Conservation (phyloP, 2,329 filamentous ascomycete genomes). For the Orbilia blumenaviensis region DNA sequence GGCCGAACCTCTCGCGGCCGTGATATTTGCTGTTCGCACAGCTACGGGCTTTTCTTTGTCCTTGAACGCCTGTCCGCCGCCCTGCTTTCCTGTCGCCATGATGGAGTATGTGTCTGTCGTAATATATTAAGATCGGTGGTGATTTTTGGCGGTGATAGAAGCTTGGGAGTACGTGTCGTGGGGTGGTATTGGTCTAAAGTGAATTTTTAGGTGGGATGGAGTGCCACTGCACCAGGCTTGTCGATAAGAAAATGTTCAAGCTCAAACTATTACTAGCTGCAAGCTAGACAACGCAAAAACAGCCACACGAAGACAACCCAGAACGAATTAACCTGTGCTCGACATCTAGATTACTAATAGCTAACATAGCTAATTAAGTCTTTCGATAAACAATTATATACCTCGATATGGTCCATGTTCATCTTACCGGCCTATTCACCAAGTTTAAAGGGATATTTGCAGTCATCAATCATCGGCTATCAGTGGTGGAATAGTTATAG, state of each 20-base stretch:
- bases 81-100: slow-evolving; percentile 48
- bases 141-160: slow-evolving; percentile 4
- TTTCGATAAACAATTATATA: no score
- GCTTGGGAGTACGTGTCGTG: slow-evolving; percentile 38
- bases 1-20: slow-evolving; percentile 85
- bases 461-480: no score
- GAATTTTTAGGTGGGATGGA: slow-evolving; percentile 51
- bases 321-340: no score
- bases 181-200: slow-evolving; percentile 24
- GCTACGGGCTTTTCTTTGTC: slow-evolving; percentile 97
- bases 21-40: slow-evolving; percentile 94
- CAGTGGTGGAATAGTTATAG: no score
- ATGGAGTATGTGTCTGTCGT: slow-evolving; percentile 6
- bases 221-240: slow-evolving; percentile 15
- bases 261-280: slow-evolving; percentile 15
- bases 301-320: no score
- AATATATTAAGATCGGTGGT: slow-evolving; percentile 11
- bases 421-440: no score
- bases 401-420: no score
- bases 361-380: no score
- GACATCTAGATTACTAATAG: no score
- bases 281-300: slow-evolving; percentile 30
- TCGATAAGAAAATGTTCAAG: slow-evolving; percentile 53
- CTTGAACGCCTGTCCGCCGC: slow-evolving; percentile 50
- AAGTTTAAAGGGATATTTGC: no score